Base-by-base conservation (phyloP, 805 yeast genomes). In the Candida pseudofarinosa region DNA sequence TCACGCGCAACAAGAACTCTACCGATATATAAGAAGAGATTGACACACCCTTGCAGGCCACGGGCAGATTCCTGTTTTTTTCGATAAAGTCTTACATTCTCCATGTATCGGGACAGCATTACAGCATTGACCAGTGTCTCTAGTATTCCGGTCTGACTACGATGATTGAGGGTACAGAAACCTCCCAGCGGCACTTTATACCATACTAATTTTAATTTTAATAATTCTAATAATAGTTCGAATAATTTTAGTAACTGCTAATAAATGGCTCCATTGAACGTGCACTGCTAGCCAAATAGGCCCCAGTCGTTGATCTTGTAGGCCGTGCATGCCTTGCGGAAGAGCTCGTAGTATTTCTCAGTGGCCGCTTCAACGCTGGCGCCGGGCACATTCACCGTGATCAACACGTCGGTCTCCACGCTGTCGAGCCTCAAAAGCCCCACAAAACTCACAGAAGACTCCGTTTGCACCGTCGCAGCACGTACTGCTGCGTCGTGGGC, bases 351-450 rank as follows among this genome's bases (percentile, higher is more conserved):
- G 16, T 50, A 55, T 17, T 50, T 44, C 7, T 32, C 38, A 13
- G 43, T 49, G 10, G 44, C 51, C 34, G 32, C 46, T n/a, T 37
- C 20, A 23, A 44, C 35, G 20, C 46, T 49, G 15, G 23, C 33
- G 19, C 45, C 46, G 13, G 43, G 47, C n/a, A 48, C 42, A 7
- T 83, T 83, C 53, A 76, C 70, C 3, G 85, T 73, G 12, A 85
- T 56, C 33, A 85, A 55, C 3, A 81, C 67, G 60, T 86, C 95
- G 0, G 90, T 81, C 2, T 63, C 64, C 1, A 65, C 77, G 38
- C 69, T 69, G 8, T 56, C 49, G 19, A 84, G 51, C 42, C 90
- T 66, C 28, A 84, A 61, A 35, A 86, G 57, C 0, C 80, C 83
- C n/a, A 83, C 50, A 13, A 82, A 69, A 12, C 81, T 63, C 12